Percentiles rank a stretch among this genome's conserved stretches.
Conservation (phyloP, 768 basidiomycete genomes). For the Dacryopinax primogenitus region DNA sequence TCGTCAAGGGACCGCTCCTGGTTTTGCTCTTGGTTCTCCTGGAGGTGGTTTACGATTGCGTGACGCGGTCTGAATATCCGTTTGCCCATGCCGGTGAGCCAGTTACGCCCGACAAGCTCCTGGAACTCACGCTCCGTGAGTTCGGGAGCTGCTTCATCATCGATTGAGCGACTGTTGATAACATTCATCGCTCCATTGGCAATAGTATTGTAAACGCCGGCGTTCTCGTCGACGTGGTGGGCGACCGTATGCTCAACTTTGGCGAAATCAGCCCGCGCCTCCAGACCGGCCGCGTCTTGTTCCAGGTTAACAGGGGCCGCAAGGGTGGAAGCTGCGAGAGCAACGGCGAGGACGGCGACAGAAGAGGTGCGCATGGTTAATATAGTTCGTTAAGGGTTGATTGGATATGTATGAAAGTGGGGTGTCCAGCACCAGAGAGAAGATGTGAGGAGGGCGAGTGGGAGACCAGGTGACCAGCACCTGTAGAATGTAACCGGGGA, state of each 20-base stretch:
- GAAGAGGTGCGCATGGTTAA: not conserved
- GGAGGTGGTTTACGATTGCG: too few species aligned
- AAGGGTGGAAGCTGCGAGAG: not conserved
- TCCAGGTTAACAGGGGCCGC: not conserved
- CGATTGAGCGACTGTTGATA: not conserved
- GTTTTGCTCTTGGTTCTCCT: too few species aligned
- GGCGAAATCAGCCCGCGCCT: not conserved
- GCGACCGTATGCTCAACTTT: not conserved
- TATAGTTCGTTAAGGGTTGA: too few species aligned
- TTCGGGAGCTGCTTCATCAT: not conserved
- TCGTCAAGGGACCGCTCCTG: too few species aligned
- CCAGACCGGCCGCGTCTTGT: not conserved
- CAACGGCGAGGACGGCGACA: not conserved
- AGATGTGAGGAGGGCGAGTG: too few species aligned
- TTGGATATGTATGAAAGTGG: too few species aligned
- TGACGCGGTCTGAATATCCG: too few species aligned
- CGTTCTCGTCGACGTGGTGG: not conserved
- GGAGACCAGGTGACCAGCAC: too few species aligned
- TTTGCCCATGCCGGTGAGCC: too few species aligned
- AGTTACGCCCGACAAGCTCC: too few species aligned
- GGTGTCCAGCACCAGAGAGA: too few species aligned
- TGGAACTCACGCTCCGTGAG: not conserved
- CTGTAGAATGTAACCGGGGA: too few species aligned
- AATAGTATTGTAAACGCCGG: not conserved
- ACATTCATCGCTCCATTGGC: not conserved